These are phyloP conservation scores for Mayamaea pseudoterrestris DNA, from an alignment of 108 stramenopile species.

Conservation along the genomic window DNA sequence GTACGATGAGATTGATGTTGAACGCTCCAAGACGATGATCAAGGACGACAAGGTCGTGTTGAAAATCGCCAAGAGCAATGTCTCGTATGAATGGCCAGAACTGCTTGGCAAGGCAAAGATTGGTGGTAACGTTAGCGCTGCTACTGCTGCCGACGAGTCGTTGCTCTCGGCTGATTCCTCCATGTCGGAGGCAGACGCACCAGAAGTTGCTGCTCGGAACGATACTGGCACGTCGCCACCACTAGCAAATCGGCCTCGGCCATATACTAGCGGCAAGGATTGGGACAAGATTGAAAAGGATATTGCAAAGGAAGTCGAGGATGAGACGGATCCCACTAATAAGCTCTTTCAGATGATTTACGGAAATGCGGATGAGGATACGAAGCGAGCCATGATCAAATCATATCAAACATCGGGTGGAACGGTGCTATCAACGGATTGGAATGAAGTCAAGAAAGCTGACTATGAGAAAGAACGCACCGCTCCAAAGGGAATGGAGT, in stretches of 20 bases:
- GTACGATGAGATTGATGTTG: slow-evolving; percentile 51
- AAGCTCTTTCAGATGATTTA: slow-evolving; percentile 95
- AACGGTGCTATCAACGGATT: slow-evolving; percentile 93
- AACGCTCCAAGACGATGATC: slow-evolving; percentile 41
- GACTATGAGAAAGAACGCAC: slow-evolving; percentile 96
- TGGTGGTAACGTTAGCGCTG: neutral
- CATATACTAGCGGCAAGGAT: slow-evolving; percentile 75
- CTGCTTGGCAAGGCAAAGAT: slow-evolving; percentile 31
- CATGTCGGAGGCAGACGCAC: neutral
- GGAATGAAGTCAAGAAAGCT: slow-evolving; percentile 92
- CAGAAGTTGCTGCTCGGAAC: neutral
- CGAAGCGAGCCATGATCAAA: slow-evolving; percentile 77
- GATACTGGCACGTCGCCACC: neutral
- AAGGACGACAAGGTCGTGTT: slow-evolving; percentile 76
- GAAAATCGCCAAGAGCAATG: slow-evolving; percentile 59
- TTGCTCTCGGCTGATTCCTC: slow-evolving; percentile 2
- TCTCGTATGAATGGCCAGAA: slow-evolving; percentile 62
- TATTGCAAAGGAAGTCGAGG: slow-evolving; percentile 72
- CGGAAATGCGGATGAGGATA: slow-evolving; percentile 40
- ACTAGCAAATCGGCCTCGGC: slow-evolving; percentile 12
- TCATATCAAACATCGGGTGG: slow-evolving; percentile 95
- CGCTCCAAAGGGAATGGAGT: slow-evolving; percentile 93
- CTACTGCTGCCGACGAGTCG: neutral
- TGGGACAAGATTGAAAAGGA: slow-evolving; percentile 81
- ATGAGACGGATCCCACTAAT: slow-evolving; percentile 94